These are phyloP conservation scores for Tetrahymena elliotti DNA, from an alignment of 73 alveolate genomes.

Conservation along the genomic window DNA sequence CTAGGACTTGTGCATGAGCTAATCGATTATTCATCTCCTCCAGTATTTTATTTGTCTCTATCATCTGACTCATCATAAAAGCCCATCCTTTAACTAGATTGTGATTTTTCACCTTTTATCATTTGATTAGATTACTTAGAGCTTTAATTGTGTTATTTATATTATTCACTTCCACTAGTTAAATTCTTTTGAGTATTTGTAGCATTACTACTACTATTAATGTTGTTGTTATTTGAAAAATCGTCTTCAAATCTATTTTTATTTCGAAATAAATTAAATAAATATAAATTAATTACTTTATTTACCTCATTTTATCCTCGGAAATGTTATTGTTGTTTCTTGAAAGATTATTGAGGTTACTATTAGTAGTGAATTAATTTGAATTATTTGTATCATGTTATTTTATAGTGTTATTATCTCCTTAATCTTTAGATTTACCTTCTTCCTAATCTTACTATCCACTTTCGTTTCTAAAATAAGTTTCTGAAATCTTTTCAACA, in stretches of 20 bases:
- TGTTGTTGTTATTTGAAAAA: background rate
- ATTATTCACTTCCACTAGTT: background rate
- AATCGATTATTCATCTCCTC: background rate
- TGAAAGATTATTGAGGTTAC: background rate
- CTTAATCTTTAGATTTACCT: background rate
- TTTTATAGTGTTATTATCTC: background rate
- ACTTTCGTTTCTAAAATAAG: background rate
- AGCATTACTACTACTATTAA: background rate
- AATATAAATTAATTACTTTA: background rate
- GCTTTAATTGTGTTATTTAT: background rate
- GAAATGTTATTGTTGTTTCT: background rate
- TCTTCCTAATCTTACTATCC: background rate
- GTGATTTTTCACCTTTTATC: background rate
- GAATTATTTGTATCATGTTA: background rate
- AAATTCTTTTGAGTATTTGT: background rate
- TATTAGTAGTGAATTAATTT: background rate
- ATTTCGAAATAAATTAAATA: background rate
- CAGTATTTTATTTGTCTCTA: background rate
- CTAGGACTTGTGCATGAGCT: background rate
- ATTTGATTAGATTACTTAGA: background rate
- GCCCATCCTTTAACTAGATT: background rate
- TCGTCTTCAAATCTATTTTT: background rate
- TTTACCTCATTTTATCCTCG: background rate
- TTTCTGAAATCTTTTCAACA: background rate
- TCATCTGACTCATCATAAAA: background rate